phyloP scores from a whole-genome alignment of 768 basidiomycete genomes.

The Mycena maculata region DNA sequence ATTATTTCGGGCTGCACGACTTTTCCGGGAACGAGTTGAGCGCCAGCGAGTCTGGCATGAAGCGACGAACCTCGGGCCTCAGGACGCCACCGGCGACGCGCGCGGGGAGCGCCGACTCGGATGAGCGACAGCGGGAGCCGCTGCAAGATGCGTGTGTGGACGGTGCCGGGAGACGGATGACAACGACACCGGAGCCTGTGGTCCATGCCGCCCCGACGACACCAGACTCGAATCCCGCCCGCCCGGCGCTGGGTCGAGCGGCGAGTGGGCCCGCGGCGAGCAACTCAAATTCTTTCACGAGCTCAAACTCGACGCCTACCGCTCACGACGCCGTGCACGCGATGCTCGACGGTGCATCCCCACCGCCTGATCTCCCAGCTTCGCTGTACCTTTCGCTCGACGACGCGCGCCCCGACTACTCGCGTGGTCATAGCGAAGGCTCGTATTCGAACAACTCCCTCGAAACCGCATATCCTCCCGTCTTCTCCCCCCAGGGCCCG shows the following conservation, averaged over 20 bases:
- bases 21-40: too few relatives aligned
- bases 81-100: constrained; percentile 27
- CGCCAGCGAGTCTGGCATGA: too few relatives aligned
- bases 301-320: too few relatives aligned
- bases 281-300: neutral
- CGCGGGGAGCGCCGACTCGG: constrained; percentile 23
- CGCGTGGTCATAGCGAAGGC: too few relatives aligned
- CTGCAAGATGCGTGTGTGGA: neutral
- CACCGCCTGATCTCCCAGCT: neutral
- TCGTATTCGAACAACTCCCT: too few relatives aligned
- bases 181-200: neutral
- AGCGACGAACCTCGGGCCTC: constrained; percentile 12
- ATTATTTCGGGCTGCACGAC: constrained; percentile 17
- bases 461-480: too few relatives aligned
- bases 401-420: too few relatives aligned
- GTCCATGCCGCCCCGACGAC: constrained; percentile 13
- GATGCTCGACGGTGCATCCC: neutral
- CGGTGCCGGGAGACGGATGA: neutral
- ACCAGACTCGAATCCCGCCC: constrained; percentile 31
- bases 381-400: neutral
- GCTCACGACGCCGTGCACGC: neutral
- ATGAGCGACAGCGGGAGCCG: neutral
- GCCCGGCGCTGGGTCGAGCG: constrained; percentile 16
- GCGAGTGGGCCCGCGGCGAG: constrained; percentile 4
- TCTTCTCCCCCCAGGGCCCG: too few relatives aligned